Conservation (phyloP, 73 alveolate species). For the Durusdinium trenchii region DNA sequence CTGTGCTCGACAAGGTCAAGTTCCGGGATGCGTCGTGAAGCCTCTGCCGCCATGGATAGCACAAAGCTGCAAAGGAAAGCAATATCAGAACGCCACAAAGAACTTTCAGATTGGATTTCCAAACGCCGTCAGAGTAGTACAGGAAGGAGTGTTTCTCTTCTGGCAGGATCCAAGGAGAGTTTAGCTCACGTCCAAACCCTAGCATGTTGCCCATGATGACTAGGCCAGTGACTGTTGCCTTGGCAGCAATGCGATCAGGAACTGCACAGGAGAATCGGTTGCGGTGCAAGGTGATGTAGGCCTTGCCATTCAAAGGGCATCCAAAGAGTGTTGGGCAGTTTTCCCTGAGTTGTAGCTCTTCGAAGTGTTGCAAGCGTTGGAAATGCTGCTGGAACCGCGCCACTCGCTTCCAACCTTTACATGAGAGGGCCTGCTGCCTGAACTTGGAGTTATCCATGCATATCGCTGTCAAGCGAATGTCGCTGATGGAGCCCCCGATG, state of each 20-base stretch:
- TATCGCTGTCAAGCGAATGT: not conserved
- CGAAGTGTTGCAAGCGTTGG: not conserved
- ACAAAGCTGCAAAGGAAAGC: not conserved
- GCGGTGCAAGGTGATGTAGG: slow-evolving; percentile 41
- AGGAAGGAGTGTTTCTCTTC: slow-evolving; percentile 33
- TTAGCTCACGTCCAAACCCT: slow-evolving; percentile 18
- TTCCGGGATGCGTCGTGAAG: not conserved
- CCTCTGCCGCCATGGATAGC: too few relatives aligned
- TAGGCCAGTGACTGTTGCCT: not conserved
- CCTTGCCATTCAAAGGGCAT: too few relatives aligned
- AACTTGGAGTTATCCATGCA: slow-evolving; percentile 18
- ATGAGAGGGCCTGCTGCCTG: not conserved
- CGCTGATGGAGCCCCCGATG: slow-evolving; percentile 15
- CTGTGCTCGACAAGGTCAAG: not conserved
- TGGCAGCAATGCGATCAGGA: not conserved
- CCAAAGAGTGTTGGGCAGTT: not conserved
- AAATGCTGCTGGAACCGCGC: not conserved
- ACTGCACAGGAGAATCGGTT: slow-evolving; percentile 66
- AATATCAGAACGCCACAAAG: not conserved
- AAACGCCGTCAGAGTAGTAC: slow-evolving; percentile 1
- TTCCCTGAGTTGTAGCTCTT: not conserved
- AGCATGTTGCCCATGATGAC: slow-evolving; percentile 76
- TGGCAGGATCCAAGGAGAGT: slow-evolving; percentile 4
- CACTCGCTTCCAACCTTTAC: not conserved
- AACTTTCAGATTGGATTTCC: not conserved